Evolutionary conservation across 805 yeast species (phyloP), one percentile per base, ranked within the genome.

Genomic region (Monosporozyma yasuniensis): DNA sequence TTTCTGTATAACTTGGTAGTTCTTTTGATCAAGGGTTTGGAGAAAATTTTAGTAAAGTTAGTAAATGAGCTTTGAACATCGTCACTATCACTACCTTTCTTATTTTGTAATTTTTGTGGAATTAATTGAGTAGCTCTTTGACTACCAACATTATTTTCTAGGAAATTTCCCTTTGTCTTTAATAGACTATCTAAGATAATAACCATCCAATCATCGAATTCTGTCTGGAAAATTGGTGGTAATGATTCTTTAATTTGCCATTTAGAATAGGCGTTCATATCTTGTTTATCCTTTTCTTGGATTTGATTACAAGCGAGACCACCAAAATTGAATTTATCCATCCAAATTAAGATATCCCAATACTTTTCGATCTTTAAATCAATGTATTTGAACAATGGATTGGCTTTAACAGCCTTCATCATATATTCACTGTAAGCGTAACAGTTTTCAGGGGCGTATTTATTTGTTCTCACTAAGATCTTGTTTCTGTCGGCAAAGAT

Each of bases 301-400:
- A 73, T 66, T 49, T 67, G 67, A 12, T 62, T 50, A 55, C 78
- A 72, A 0, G 77, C 75, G 46, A 77, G 64, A 6, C 99, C 99
- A 42, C 95, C 85, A 65, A 75, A 89, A 61, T 93, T 93, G 59
- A 78, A 79, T 57, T 84, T 82, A 63, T 93, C 96, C 95, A 91
- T 86, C 98, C 97, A 95, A 2, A 93, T 70, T 54, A 93, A 70
- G n/a, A 84, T 61, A 64, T 93, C 97, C 99, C 99, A 93, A 61
- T 87, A 89, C 59, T 80, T 81, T 11, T 72, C 75, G 41, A 91
- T 83, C 19, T 71, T 69, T 55, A 93, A 67, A 56, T 90, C 97
- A 56, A 93, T 69, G 63, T 81, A 89, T 56, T 83, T 80, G 70
- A 93, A 93, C 55, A 89, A 67, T 0, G 95, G 91, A 57, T 82